Evolutionary conservation across 805 yeast species (phyloP), one percentile per base, ranked within the genome.

Genomic region (Suhomyces pyralidae): DNA sequence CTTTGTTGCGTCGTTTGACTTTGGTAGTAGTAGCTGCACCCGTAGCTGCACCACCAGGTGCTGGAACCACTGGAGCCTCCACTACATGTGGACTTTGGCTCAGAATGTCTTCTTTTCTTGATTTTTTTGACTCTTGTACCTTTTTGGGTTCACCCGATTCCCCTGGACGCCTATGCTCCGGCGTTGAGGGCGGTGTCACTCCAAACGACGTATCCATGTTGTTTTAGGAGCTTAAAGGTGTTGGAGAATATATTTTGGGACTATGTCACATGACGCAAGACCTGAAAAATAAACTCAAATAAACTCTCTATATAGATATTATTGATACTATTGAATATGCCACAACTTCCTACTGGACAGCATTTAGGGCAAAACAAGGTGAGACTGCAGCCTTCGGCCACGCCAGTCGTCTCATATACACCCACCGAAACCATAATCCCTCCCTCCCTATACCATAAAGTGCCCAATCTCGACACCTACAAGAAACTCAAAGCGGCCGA

Each of bases 401-500:
- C 69, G 0, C 79, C 80, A 1, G 65, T 72, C 1, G 58, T 71
- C 9, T 70, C 77, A n/a, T 74, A 71, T 54, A 65, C 77, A 2
- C 80, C 80, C 9, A 74, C 75, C 3, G 79, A 75, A 40, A 68
- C 70, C 28, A 60, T 64, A 10, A 73, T 76, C 25, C 79, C 80
- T 2, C 59, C 68, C 1, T 58, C 56, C 19, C 63, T 76, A 44
- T 73, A 73, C 58, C 67, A 66, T 42, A 68, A 70, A 51, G 65
- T 88, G 7, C 90, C 93, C 6, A 89, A 90, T 61, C 84, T 90
- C n/a, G 82, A 79, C 17, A 73, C 84, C 52, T 89, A 88, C 68
- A 81, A 86, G 61, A 79, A 83, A 50, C 75, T 93, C 45, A 80
- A 81, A 57, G 90, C 87, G 7, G 90, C 92, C n/a, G 99, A 94